These are phyloP conservation scores for Colletotrichum simmondsii DNA, from an alignment of 2,329 filamentous ascomycete genomes.

Conservation along the genomic window DNA sequence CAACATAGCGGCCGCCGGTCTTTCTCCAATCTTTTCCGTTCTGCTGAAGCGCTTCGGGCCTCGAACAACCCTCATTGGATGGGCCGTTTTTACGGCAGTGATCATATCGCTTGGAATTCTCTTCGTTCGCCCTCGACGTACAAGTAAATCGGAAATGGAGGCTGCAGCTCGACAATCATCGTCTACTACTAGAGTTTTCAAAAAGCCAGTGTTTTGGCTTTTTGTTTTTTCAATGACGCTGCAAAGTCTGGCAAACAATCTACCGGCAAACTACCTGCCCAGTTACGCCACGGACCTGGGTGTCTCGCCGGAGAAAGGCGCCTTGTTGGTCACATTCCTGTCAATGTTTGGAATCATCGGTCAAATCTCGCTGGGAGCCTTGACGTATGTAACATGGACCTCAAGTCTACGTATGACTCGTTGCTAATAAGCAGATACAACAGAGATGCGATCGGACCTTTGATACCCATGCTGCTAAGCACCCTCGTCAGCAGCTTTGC, in stretches of 20 bases:
- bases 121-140: not conserved
- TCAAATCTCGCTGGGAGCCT: constrained; percentile 4
- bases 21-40: constrained; percentile 13
- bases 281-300: constrained; percentile 16
- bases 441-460: constrained; percentile 6
- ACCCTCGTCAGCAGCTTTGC: constrained; percentile 15
- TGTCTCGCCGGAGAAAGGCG: not conserved
- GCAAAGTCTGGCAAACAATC: constrained; percentile 10
- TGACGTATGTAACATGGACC: not conserved
- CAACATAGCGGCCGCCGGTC: constrained; percentile 3
- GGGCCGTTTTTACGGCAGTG: not conserved
- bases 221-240: constrained; percentile 13
- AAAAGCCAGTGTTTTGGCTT: not conserved
- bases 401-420: not conserved
- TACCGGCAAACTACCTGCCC: constrained; percentile 10
- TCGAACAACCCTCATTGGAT: constrained; percentile 4
- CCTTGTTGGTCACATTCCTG: constrained; percentile 3
- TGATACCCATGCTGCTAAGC: constrained; percentile 13
- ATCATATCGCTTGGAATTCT: not conserved
- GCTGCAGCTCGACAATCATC: not conserved
- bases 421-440: not conserved
- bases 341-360: constrained; percentile 2
- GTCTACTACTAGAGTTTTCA: not conserved
- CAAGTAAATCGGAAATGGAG: not conserved
- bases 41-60: constrained; percentile 10